Evolutionary conservation across 805 yeast genomes (phyloP).

Genomic region (Barnettozyma californica): DNA sequence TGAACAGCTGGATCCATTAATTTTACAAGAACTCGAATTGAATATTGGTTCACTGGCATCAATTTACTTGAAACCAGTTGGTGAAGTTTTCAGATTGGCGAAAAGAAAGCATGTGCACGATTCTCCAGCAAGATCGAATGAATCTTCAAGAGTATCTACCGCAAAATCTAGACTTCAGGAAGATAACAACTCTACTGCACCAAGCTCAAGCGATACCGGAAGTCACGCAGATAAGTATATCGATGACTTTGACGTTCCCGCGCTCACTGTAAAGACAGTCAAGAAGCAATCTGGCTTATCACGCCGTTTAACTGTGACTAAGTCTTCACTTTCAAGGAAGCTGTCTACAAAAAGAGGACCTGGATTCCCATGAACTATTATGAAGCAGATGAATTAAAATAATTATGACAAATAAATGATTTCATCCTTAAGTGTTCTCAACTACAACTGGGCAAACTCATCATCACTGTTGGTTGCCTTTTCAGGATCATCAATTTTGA

Average conservation of each 20-base stretch:
- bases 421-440: background rate
- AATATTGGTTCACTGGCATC: constrained; percentile 81
- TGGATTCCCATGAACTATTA: background rate
- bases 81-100: constrained; percentile 68
- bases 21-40: constrained; percentile 77
- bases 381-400: background rate
- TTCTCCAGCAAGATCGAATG: constrained; percentile 43
- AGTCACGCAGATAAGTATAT: constrained; percentile 20
- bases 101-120: constrained; percentile 43
- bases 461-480: constrained; percentile 3
- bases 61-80: constrained; percentile 76
- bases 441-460: constrained; percentile 4
- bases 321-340: constrained; percentile 32
- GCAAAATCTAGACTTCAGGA: constrained; percentile 2
- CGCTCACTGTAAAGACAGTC: constrained; percentile 31
- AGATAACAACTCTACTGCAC: constrained; percentile 4
- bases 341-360: constrained; percentile 25
- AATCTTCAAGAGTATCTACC: constrained; percentile 11
- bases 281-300: constrained; percentile 30
- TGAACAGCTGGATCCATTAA: constrained; percentile 61
- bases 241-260: constrained; percentile 36
- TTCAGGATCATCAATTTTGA: constrained; percentile 7
- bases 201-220: constrained; percentile 8
- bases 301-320: constrained; percentile 28
- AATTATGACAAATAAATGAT: background rate